These are phyloP conservation scores for Globisporangium acanthophoron DNA, from an alignment of 352 stramenopile species.

Conservation along the genomic window DNA sequence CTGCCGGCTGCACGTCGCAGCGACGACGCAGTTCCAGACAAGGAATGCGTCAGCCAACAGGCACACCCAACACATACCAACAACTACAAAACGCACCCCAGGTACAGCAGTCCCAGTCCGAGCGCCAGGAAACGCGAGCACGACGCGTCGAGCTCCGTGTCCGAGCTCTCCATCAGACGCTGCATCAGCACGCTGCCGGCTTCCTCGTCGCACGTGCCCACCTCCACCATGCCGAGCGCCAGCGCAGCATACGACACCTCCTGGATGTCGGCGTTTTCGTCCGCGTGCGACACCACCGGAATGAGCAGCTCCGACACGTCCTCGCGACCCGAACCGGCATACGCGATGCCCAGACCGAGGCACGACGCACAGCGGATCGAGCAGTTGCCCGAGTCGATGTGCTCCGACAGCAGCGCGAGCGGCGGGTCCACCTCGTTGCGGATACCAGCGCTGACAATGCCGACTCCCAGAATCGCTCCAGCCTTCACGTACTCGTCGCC, in stretches of 20 bases:
- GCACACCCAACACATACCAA: not conserved
- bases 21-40: slow-evolving; percentile 1
- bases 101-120: slow-evolving; percentile 96
- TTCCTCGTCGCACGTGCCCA: slow-evolving; percentile 97
- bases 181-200: slow-evolving; percentile 96
- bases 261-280: slow-evolving; percentile 91
- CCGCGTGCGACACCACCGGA: slow-evolving; percentile 89
- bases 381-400: slow-evolving; percentile 94
- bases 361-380: slow-evolving; percentile 93
- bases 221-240: slow-evolving; percentile 97
- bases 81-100: slow-evolving; percentile 75
- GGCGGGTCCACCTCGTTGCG: slow-evolving; percentile 97
- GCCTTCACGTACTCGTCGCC: slow-evolving; percentile 98
- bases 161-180: slow-evolving; percentile 97
- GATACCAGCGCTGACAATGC: slow-evolving; percentile 92
- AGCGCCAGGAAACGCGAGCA: slow-evolving; percentile 96
- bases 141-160: slow-evolving; percentile 95
- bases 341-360: slow-evolving; percentile 97
- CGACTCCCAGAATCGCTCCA: slow-evolving; percentile 96
- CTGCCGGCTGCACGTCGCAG: slow-evolving; percentile 36
- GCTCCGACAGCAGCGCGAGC: slow-evolving; percentile 95
- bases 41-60: slow-evolving; percentile 1
- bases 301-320: slow-evolving; percentile 97
- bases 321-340: slow-evolving; percentile 94
- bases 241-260: slow-evolving; percentile 92